Evolutionary conservation across 2,329 filamentous ascomycete species (phyloP), one percentile per base, ranked within the genome.

Genomic region (Stylonectria norvegica): DNA sequence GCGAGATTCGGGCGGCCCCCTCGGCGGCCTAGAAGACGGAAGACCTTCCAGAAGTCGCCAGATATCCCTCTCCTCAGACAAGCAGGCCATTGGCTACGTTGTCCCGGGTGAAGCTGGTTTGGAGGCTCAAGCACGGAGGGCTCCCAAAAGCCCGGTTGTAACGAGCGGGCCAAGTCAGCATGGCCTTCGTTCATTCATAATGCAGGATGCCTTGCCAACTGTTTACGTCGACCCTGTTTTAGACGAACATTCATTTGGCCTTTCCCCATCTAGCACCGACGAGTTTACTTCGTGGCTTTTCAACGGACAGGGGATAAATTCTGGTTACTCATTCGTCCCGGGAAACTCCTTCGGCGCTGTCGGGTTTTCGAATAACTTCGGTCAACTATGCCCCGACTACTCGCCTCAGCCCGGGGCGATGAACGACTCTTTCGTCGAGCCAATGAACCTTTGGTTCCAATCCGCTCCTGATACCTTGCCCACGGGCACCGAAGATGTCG

Each of bases 211-310:
- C 6, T 33, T 56, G 20, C 42, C 54, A 1, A 34, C 49, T 3
- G 34, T 47, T 5, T 46, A 40, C 22, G 43, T 42, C 7, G 54
- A 57, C n/a, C 40, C 48, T 8, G 37, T 56, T 8, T 45, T 57
- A 4, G 54, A 57, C 2, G 55, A 57, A 11, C 55, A 57, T 14
- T 52, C 50, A 12, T 57, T 57, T 14, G 55, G 55, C 2, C 45
- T 56, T 8, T 57, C 55, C 0, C 55, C 55, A 15, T 57, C 55
- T 2, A 57, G 55, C 16, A 57, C 54, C 4, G 55, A 57, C 20
- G 55, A 57, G 5, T 57, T 57, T 12, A 57, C 55, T 2, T 55
- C 55, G 1, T 57, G 55, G 55, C 37, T 57, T 3, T 57, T 57
- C 28, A 56, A 49, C 9, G 55, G 55, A 11, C 55, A 57, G 32